A percentile compares a stretch with the other conserved stretches of the same genome.
Conservation (phyloP, 331 rosid species). For the Quercus phellos region DNA sequence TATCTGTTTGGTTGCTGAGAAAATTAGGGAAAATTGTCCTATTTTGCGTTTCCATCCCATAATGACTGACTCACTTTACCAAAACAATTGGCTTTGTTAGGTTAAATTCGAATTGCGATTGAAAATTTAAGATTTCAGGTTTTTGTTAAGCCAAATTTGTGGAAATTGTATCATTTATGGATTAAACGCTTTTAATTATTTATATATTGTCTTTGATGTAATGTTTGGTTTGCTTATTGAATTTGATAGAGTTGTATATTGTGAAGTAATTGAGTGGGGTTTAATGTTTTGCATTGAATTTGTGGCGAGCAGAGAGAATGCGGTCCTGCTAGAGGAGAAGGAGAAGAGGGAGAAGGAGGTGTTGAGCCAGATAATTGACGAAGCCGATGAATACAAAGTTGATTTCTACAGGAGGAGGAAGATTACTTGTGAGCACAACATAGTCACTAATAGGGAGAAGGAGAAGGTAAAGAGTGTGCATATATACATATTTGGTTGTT, state of each 20-base stretch:
- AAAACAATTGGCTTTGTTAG: background rate
- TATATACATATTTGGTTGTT: background rate
- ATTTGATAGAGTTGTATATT: background rate
- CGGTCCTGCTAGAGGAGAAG: slow-evolving; percentile 33
- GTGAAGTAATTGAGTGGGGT: background rate
- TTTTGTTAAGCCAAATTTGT: background rate
- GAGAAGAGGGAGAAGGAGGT: slow-evolving; percentile 38
- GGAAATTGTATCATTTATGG: background rate
- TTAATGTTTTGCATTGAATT: background rate
- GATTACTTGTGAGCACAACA: slow-evolving; percentile 29
- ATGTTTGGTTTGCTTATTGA: background rate
- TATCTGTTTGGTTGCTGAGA: background rate
- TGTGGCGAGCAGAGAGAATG: slow-evolving; percentile 27
- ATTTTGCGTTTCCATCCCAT: background rate
- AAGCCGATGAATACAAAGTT: slow-evolving; percentile 40
- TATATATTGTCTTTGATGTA: background rate
- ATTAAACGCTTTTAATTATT: background rate
- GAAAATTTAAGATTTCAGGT: background rate
- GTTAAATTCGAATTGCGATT: background rate
- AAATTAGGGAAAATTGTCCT: background rate
- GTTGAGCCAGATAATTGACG: slow-evolving; percentile 31
- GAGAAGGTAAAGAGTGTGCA: slow-evolving; percentile 33
- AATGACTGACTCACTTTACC: background rate
- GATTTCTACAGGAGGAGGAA: slow-evolving; percentile 33
- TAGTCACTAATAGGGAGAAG: slow-evolving; percentile 35